Percentiles rank a stretch among this genome's conserved stretches.
phyloP scores from a whole-genome alignment of 225 moss, liverwort and hornwort genomes.

The Neckera pumila region DNA sequence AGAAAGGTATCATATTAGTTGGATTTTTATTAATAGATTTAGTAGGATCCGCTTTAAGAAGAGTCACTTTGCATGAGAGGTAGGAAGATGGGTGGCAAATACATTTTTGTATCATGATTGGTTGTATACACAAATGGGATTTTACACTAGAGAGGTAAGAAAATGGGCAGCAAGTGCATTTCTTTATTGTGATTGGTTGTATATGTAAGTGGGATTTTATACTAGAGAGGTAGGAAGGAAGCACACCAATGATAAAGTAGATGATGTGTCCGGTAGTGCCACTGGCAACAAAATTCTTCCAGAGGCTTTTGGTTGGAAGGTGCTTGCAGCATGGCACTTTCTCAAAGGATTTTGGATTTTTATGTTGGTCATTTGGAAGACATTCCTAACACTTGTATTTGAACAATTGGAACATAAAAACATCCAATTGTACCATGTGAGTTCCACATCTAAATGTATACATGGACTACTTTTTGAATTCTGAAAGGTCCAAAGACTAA shows the following conservation, averaged over 20 bases:
- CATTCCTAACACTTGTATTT: fast-evolving
- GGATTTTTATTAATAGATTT: background rate
- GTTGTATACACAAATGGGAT: background rate
- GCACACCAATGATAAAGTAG: background rate
- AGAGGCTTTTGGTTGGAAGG: background rate
- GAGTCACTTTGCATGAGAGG: background rate
- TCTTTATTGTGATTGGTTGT: background rate
- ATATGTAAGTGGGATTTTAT: background rate
- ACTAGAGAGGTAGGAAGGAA: background rate
- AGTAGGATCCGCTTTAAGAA: too few relatives aligned
- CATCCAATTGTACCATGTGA: background rate
- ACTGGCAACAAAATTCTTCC: background rate
- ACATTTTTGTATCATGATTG: background rate
- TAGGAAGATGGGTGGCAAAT: background rate
- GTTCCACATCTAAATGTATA: too few relatives aligned
- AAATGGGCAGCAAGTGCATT: background rate
- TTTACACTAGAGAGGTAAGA: background rate
- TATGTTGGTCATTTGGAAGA: fast-evolving
- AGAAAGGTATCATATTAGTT: background rate
- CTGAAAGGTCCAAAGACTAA: too few relatives aligned
- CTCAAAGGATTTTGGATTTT: too few relatives aligned
- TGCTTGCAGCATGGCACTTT: background rate
- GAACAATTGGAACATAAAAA: fast-evolving
- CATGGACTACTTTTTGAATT: too few relatives aligned
- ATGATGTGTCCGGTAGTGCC: too few relatives aligned